These are phyloP conservation scores for Mycena epipterygia DNA, from an alignment of 768 basidiomycete genomes.

Conservation along the genomic window DNA sequence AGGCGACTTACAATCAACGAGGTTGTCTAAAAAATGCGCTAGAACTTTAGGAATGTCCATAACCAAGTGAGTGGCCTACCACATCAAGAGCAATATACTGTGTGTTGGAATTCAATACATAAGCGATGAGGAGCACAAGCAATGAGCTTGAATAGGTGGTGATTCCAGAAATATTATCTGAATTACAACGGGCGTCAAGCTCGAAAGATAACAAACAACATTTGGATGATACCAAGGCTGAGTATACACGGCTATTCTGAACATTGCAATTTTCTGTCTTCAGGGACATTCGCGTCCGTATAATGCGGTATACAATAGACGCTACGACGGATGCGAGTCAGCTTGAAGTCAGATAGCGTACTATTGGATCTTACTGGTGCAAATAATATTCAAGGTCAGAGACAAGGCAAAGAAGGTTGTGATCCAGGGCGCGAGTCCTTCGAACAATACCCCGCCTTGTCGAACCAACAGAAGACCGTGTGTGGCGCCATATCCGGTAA, in stretches of 20 bases:
- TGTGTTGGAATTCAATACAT: not conserved
- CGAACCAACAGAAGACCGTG: not conserved
- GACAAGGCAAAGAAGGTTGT: conserved; percentile 13
- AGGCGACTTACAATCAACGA: conserved; percentile 9
- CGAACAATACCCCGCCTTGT: not conserved
- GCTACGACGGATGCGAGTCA: not conserved
- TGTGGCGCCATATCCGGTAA: not conserved
- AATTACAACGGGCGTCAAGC: not conserved
- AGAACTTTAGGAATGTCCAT: not conserved
- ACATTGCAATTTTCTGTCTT: not conserved
- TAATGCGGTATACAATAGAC: conserved; percentile 25
- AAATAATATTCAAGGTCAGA: not conserved
- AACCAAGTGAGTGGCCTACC: not conserved
- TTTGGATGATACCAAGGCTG: conserved; percentile 13
- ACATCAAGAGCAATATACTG: conserved; percentile 14
- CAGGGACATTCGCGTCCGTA: conserved; percentile 3
- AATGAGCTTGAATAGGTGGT: conserved; percentile 21
- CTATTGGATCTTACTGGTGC: conserved; percentile 1
- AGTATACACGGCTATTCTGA: conserved; percentile 2
- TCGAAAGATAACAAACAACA: not conserved
- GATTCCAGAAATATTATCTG: conserved; percentile 31
- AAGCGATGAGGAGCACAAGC: not conserved
- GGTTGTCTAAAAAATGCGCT: not conserved
- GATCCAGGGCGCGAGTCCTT: not conserved
- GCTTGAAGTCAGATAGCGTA: not conserved